Evolutionary conservation across 768 basidiomycete species (phyloP).

Genomic region (Termitomyces sp.): DNA sequence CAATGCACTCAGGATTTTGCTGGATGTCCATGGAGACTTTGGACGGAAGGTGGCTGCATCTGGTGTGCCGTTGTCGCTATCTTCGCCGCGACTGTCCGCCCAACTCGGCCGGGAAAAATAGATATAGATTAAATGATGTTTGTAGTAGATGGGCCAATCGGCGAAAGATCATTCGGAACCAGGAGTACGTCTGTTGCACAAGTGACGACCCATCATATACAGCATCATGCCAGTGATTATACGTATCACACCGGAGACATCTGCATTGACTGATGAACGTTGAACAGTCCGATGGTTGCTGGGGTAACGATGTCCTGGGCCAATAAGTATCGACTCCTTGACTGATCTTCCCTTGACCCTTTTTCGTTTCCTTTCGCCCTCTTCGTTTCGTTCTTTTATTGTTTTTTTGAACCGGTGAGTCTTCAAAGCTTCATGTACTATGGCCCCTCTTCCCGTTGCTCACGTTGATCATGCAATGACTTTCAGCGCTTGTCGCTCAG

Average conservation of each 20-base stretch:
- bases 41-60: slow-evolving; percentile 53
- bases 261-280: slow-evolving; percentile 28
- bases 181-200: slow-evolving; percentile 11
- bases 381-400: slow-evolving; percentile 39
- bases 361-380: slow-evolving; percentile 43
- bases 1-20: slow-evolving; percentile 89
- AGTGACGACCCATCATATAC: slow-evolving; percentile 15
- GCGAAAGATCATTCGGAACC: slow-evolving; percentile 5
- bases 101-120: slow-evolving; percentile 20
- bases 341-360: slow-evolving; percentile 20
- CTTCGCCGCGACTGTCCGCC: slow-evolving; percentile 37
- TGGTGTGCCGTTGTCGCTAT: slow-evolving; percentile 35
- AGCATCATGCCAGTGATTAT: slow-evolving; percentile 5
- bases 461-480: neutral
- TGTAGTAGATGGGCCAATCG: slow-evolving; percentile 17
- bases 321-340: slow-evolving; percentile 18
- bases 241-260: slow-evolving; percentile 18
- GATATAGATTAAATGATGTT: slow-evolving; percentile 13
- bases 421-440: neutral
- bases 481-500: slow-evolving; percentile 44
- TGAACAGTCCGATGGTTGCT: slow-evolving; percentile 34
- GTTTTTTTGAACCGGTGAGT: slow-evolving; percentile 40
- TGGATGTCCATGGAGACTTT: slow-evolving; percentile 91
- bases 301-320: slow-evolving; percentile 28
- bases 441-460: neutral